Evolutionary conservation across 768 basidiomycete species (phyloP).

Genomic region (Russula foetens): DNA sequence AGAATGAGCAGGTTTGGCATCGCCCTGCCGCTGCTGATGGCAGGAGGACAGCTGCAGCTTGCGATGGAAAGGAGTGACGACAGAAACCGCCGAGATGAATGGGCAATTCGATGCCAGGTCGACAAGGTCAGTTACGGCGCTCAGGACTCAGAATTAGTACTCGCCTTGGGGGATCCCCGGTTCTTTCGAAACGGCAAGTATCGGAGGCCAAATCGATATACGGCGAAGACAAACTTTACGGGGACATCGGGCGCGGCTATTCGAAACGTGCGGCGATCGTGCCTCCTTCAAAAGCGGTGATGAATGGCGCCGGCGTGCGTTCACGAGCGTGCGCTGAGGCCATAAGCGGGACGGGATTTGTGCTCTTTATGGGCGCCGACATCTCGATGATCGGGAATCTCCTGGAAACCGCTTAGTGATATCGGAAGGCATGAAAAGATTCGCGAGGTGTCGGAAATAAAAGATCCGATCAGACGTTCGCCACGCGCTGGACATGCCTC

Average conservation of each 20-base stretch:
- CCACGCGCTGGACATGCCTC: constrained; percentile 13
- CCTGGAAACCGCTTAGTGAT: too few relatives aligned
- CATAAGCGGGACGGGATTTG: too few relatives aligned
- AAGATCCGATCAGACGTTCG: constrained; percentile 5
- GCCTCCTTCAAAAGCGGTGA: too few relatives aligned
- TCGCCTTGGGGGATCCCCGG: constrained; percentile 11
- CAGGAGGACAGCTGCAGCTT: constrained; percentile 7
- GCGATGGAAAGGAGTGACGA: constrained; percentile 4
- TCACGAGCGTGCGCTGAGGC: too few relatives aligned
- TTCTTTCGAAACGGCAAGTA: neutral
- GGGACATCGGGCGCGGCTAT: neutral
- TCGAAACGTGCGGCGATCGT: constrained; percentile 7
- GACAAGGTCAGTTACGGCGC: neutral
- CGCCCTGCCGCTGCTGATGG: neutral
- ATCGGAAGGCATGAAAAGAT: too few relatives aligned
- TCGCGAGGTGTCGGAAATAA: neutral
- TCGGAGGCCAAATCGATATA: neutral
- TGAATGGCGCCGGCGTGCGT: too few relatives aligned
- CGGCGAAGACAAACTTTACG: neutral
- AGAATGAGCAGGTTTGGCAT: neutral
- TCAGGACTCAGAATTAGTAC: constrained; percentile 12
- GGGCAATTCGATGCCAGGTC: constrained; percentile 10
- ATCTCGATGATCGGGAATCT: too few relatives aligned
- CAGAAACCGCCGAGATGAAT: constrained; percentile 6
- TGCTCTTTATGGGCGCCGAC: too few relatives aligned